A percentile compares a stretch with the other conserved stretches of the same genome.
Conservation (phyloP, 495 filamentous ascomycete genomes). For the Talaromyces ruber region DNA sequence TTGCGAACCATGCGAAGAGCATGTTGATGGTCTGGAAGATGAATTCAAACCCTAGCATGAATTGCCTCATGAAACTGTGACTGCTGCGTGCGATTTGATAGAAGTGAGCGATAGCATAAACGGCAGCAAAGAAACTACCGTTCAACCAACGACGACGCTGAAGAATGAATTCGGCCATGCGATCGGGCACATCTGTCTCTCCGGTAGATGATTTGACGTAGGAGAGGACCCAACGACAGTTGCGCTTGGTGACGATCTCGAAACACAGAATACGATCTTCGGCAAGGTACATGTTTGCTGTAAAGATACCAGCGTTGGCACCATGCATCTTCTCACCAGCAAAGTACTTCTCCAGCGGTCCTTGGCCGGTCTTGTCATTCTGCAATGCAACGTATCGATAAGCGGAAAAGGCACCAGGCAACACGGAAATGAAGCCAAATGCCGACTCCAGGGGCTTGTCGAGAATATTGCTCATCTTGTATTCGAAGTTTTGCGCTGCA, state of each 20-base stretch:
- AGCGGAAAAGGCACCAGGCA: constrained; percentile 96
- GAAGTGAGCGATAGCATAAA: constrained; percentile 91
- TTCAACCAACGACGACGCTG: constrained; percentile 97
- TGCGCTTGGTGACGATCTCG: constrained; percentile 94
- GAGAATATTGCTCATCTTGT: constrained; percentile 99
- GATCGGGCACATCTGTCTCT: constrained; percentile 96
- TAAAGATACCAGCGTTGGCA: constrained; percentile 92
- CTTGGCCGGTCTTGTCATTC: constrained; percentile 89
- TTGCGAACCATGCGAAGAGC: constrained; percentile 98
- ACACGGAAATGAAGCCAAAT: constrained; percentile 94
- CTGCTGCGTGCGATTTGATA: constrained; percentile 89
- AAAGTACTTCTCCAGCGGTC: constrained; percentile 95
- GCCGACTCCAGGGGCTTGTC: constrained; percentile 97
- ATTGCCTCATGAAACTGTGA: constrained; percentile 79
- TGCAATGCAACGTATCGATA: constrained; percentile 92
- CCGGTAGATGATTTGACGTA: constrained; percentile 96
- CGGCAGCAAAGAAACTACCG: constrained; percentile 95
- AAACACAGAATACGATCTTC: constrained; percentile 99
- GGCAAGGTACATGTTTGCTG: constrained; percentile 98
- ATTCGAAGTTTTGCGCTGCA: constrained; percentile 98
- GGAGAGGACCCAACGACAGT: constrained; percentile 92
- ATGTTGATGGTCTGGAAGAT: constrained; percentile 90
- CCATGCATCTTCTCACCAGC: constrained; percentile 97
- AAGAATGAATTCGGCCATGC: constrained; percentile 89
- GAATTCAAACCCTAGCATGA: constrained; percentile 88